A percentile compares a stretch with the other conserved stretches of the same genome.
These are phyloP conservation scores for Penicillium paradoxum DNA, from an alignment of 495 filamentous ascomycete species.

Conservation along the genomic window DNA sequence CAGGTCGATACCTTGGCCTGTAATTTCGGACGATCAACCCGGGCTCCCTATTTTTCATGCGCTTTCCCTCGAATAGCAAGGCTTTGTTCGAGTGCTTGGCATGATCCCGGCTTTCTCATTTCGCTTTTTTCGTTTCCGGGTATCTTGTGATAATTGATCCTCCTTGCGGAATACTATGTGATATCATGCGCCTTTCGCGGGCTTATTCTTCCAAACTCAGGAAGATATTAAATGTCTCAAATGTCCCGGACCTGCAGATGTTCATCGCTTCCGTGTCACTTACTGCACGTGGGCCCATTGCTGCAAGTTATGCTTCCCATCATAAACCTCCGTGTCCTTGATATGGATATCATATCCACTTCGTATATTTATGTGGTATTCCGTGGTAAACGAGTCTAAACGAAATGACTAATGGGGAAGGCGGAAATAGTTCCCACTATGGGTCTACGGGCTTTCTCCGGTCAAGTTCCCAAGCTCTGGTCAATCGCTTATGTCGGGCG, in stretches of 20 bases:
- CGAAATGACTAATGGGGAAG: neutral
- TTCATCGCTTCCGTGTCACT: slow-evolving; percentile 2
- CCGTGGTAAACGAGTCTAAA: neutral
- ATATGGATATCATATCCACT: neutral
- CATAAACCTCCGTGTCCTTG: neutral
- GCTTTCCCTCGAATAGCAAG: slow-evolving; percentile 10
- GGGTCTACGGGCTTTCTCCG: slow-evolving; percentile 5
- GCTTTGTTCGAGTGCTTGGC: slow-evolving; percentile 13
- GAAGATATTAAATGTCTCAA: neutral
- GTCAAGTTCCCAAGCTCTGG: neutral
- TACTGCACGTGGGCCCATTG: slow-evolving; percentile 9
- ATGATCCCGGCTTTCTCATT: neutral
- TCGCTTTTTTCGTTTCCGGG: neutral
- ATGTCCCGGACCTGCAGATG: slow-evolving; percentile 3
- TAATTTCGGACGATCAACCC: slow-evolving; percentile 19
- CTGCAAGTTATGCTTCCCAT: neutral
- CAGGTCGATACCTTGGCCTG: neutral
- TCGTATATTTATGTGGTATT: neutral
- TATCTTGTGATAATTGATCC: no score
- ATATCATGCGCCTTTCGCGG: slow-evolving; percentile 23
- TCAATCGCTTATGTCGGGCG: neutral
- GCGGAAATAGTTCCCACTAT: neutral
- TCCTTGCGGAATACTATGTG: no score
- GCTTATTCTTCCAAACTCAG: neutral
- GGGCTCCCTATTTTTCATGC: slow-evolving; percentile 23